phyloP scores from a whole-genome alignment of 495 filamentous ascomycete species.

The Penicillium angulare region DNA sequence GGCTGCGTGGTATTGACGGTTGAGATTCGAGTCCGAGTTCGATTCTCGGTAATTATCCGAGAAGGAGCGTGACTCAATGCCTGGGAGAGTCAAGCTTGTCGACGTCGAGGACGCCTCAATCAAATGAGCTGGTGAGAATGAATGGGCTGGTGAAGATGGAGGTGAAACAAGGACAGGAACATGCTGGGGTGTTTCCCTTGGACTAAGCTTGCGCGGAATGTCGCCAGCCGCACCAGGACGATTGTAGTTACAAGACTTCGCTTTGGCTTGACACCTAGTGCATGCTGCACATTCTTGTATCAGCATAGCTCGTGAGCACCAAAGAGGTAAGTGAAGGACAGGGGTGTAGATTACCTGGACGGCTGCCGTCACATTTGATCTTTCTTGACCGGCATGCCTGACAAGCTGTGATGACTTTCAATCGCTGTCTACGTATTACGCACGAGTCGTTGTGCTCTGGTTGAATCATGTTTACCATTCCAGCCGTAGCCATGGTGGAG shows the following conservation, averaged over 20 bases:
- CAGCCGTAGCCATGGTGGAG: neutral
- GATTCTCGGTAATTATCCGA: neutral
- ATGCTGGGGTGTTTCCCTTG: neutral
- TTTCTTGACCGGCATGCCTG: conserved; percentile 22
- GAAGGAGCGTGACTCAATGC: neutral
- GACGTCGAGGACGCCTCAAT: neutral
- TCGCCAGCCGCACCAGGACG: neutral
- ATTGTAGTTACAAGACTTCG: conserved; percentile 8
- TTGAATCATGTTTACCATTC: neutral
- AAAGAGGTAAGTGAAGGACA: neutral
- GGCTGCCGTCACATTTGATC: conserved; percentile 26
- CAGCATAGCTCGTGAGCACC: neutral
- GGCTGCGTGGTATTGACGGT: conserved; percentile 12
- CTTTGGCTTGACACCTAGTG: conserved; percentile 8
- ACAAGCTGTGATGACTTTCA: conserved; percentile 22
- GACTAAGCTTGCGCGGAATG: neutral
- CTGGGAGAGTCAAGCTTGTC: neutral
- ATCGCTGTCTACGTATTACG: conserved; percentile 9
- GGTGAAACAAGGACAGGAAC: neutral
- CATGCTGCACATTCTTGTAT: conserved; percentile 9
- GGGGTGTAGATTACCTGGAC: conserved; percentile 18
- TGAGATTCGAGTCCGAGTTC: conserved; percentile 3
- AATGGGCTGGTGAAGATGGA: conserved; percentile 6
- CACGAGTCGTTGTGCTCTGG: neutral
- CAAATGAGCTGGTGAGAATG: neutral